Evolutionary conservation across 116 monocot species (phyloP).

Genomic region (Trichopus zeylanicus): DNA sequence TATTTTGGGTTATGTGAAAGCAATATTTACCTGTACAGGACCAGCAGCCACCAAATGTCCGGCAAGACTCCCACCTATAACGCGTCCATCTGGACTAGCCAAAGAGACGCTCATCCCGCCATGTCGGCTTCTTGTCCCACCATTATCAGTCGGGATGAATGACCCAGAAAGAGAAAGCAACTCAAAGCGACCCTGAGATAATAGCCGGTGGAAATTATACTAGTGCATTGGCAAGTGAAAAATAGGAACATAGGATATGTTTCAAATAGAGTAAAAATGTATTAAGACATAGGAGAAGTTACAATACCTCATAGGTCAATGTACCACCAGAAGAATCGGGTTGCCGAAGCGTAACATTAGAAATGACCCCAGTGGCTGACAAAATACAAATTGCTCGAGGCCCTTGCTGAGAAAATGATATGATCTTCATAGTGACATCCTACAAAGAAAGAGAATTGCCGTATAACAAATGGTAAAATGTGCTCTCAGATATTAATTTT

Average conservation of each 20-base stretch:
- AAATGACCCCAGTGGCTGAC: conserved; percentile 56
- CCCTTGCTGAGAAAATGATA: conserved; percentile 63
- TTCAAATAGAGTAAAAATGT: too few relatives aligned
- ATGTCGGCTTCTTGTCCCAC: conserved; percentile 44
- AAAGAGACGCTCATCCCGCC: conserved; percentile 39
- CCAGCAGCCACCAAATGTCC: conserved; percentile 32
- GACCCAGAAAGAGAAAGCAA: conserved; percentile 68
- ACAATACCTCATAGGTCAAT: conserved; percentile 55
- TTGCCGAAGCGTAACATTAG: conserved; percentile 62
- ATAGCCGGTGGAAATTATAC: background rate
- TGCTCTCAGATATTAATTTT: background rate
- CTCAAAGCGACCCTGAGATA: conserved; percentile 50
- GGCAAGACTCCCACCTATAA: conserved; percentile 30
- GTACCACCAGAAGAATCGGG: conserved; percentile 72
- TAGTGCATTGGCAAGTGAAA: background rate
- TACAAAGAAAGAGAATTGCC: conserved; percentile 1
- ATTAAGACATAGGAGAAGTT: too few relatives aligned
- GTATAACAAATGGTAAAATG: background rate
- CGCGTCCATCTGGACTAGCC: conserved; percentile 25
- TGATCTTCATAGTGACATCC: conserved; percentile 69
- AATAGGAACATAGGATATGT: background rate
- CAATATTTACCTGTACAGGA: conserved; percentile 26
- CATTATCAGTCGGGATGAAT: conserved; percentile 44
- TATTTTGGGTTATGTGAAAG: background rate
- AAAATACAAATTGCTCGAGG: conserved; percentile 58